A percentile compares a stretch with the other conserved stretches of the same genome.
These are phyloP conservation scores for Gaertneriomyces semiglobifer DNA, from an alignment of 192 early-diverging fungal species.

Conservation along the genomic window DNA sequence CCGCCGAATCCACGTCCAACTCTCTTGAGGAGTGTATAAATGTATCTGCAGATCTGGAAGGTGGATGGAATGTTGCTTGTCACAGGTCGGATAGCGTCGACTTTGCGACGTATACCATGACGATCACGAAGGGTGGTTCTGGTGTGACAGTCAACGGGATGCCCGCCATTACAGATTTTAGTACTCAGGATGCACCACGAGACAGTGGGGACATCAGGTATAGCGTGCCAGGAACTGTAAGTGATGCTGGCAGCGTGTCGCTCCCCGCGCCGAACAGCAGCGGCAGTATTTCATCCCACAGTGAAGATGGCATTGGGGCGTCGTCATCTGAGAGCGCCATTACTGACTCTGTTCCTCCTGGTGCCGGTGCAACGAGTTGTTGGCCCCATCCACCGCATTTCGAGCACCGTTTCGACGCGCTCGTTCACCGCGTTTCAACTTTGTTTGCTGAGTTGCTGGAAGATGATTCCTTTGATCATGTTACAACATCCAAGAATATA, in stretches of 20 bases:
- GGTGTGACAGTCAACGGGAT: background rate
- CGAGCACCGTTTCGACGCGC: constrained; percentile 6
- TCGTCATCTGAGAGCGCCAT: background rate
- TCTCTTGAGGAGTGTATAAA: background rate
- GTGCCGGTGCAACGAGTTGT: background rate
- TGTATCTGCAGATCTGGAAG: constrained; percentile 1
- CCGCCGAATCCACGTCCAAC: too few relatives aligned
- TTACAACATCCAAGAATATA: constrained; percentile 17
- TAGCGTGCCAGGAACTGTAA: too few relatives aligned
- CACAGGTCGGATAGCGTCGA: background rate
- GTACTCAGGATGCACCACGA: background rate
- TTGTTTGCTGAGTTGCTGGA: constrained; percentile 14
- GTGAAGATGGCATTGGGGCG: background rate
- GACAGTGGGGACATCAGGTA: background rate
- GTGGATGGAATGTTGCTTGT: constrained; percentile 7
- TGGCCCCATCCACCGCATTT: too few relatives aligned
- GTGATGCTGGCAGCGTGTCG: too few relatives aligned
- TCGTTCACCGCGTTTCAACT: constrained; percentile 2
- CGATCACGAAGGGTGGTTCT: too few relatives aligned
- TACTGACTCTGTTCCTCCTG: background rate
- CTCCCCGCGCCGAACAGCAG: too few relatives aligned
- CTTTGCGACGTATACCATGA: background rate
- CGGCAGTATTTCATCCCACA: background rate
- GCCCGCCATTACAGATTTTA: background rate
- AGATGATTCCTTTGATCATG: constrained; percentile 12